Conservation (phyloP, 305 asterid species). For the Withania somnifera region DNA sequence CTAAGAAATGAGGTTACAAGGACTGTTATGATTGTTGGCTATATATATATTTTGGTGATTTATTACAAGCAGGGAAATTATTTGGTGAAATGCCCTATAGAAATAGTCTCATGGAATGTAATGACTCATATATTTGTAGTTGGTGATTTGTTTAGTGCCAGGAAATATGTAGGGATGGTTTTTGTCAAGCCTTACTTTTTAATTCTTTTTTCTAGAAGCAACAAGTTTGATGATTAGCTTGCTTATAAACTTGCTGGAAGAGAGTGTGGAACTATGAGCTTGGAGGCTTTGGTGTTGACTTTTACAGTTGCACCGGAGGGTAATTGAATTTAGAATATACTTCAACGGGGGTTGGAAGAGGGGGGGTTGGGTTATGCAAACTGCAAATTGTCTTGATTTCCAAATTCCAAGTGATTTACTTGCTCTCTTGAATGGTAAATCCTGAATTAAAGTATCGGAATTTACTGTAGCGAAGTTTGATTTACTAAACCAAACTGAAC, state of each 20-base stretch:
- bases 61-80: slow-evolving; percentile 27
- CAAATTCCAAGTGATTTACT: no score
- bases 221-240: neutral
- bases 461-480: no score
- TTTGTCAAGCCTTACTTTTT: neutral
- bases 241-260: neutral
- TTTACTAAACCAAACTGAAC: no score
- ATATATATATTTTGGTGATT: slow-evolving; percentile 32
- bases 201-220: neutral
- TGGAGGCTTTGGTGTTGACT: no score
- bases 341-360: neutral
- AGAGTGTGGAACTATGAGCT: no score
- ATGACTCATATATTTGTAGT: slow-evolving; percentile 44
- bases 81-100: slow-evolving; percentile 59
- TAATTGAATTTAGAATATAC: neutral
- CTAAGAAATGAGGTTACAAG: no score
- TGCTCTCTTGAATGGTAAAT: no score
- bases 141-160: slow-evolving; percentile 47
- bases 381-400: neutral
- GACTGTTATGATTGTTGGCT: slow-evolving; percentile 62
- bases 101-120: slow-evolving; percentile 57
- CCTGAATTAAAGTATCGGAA: no score
- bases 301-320: neutral
- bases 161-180: neutral
- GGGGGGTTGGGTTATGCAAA: neutral